Percentiles rank a stretch among this genome's conserved stretches.
phyloP scores from a whole-genome alignment of 2,329 filamentous ascomycete species.

The Canariomyces notabilis region DNA sequence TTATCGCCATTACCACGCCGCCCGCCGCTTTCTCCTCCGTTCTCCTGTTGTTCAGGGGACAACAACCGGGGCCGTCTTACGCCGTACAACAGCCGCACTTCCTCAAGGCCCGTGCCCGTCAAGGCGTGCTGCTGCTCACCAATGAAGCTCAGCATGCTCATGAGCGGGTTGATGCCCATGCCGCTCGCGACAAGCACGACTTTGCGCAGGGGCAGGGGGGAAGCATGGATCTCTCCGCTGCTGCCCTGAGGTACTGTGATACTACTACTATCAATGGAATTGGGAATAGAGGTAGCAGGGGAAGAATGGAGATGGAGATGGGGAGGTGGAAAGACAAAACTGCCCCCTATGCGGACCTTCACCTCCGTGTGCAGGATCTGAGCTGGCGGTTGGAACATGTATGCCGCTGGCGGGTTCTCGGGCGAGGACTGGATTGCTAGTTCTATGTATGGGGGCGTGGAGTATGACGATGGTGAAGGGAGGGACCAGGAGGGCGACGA shows the following conservation, averaged over 20 bases:
- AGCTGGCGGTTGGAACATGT: slow-evolving; percentile 59
- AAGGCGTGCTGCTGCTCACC: slow-evolving; percentile 33
- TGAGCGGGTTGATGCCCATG: slow-evolving; percentile 75
- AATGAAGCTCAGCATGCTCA: slow-evolving; percentile 66
- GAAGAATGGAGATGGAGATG: slow-evolving; percentile 7
- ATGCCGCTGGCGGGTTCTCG: slow-evolving; percentile 66
- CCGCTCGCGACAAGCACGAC: slow-evolving; percentile 75
- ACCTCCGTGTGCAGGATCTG: slow-evolving; percentile 55
- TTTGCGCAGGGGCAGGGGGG: slow-evolving; percentile 43
- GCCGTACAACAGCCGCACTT: slow-evolving; percentile 61
- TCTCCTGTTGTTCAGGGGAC: slow-evolving; percentile 15
- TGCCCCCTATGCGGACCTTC: slow-evolving; percentile 69
- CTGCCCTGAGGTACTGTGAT: too few relatives aligned
- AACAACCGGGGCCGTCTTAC: too few relatives aligned
- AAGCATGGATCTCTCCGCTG: too few relatives aligned
- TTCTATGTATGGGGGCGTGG: slow-evolving; percentile 53
- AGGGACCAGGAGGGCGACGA: slow-evolving; percentile 59
- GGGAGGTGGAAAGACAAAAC: slow-evolving; percentile 71
- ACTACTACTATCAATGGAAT: too few relatives aligned
- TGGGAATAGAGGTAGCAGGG: slow-evolving; percentile 4
- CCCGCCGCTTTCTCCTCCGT: not conserved
- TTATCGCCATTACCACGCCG: too few relatives aligned
- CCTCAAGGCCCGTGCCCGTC: slow-evolving; percentile 21
- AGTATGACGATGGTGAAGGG: not conserved
- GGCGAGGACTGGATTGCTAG: slow-evolving; percentile 71